Percentiles rank a stretch among this genome's conserved stretches.
phyloP scores from a whole-genome alignment of 345 rosid genomes.

The Heritiera fomes region DNA sequence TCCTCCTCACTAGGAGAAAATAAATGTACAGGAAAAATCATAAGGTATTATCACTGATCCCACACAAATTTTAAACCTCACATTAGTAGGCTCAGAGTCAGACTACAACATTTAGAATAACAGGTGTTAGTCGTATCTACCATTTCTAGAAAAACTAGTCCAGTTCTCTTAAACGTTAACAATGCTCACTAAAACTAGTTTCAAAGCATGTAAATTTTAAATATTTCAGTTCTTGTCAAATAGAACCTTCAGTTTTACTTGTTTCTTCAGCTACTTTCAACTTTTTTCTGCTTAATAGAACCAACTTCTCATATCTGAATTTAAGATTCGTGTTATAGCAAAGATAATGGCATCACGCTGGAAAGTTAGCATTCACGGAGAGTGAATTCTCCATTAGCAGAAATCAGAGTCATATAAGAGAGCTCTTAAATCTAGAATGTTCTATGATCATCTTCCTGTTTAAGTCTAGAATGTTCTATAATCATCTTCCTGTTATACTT shows the following conservation, averaged over 20 bases:
- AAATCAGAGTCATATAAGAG: not conserved
- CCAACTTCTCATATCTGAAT: too few species aligned
- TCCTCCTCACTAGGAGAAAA: too few species aligned
- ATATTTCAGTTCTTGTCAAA: not conserved
- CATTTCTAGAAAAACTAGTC: not conserved
- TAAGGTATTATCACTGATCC: not conserved
- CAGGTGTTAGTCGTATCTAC: not conserved
- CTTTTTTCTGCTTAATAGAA: not conserved
- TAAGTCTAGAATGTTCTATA: not conserved
- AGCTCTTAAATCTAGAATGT: not conserved
- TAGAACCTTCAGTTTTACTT: not conserved
- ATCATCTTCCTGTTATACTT: not conserved
- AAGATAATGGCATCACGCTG: too few species aligned
- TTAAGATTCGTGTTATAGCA: too few species aligned
- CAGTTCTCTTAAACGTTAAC: not conserved
- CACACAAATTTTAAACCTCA: not conserved
- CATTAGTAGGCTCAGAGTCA: not conserved
- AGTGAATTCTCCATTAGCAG: too few species aligned
- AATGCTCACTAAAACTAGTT: not conserved
- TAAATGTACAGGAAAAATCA: not conserved
- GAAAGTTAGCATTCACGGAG: too few species aligned
- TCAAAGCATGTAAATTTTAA: not conserved
- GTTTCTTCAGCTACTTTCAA: not conserved
- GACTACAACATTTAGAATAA: not conserved
- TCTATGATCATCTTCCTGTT: not conserved